These are phyloP conservation scores for Auriculariales sp. DNA, from an alignment of 768 basidiomycete species.

Conservation along the genomic window DNA sequence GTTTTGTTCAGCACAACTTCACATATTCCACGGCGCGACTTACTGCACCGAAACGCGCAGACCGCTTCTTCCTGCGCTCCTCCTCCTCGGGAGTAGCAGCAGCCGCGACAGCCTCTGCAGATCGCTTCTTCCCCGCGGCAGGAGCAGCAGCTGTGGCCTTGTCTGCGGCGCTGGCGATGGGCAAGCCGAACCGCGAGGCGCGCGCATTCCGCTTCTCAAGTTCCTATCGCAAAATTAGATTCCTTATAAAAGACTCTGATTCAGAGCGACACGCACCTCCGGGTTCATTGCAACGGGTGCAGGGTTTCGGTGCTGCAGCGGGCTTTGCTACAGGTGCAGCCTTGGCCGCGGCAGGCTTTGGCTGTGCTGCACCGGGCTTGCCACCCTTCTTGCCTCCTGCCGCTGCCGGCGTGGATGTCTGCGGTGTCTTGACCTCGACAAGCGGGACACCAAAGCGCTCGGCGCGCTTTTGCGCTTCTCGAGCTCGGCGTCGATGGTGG, in stretches of 20 bases:
- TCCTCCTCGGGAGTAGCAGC: conserved; percentile 45
- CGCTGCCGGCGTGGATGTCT: conserved; percentile 12
- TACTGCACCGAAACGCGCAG: conserved; percentile 57
- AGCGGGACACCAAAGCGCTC: conserved; percentile 59
- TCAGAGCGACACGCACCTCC: conserved; percentile 13
- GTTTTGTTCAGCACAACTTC: no score
- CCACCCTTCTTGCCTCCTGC: no score
- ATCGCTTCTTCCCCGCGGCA: conserved; percentile 15
- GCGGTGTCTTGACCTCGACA: conserved; percentile 25
- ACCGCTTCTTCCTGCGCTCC: conserved; percentile 44
- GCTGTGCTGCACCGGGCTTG: conserved; percentile 17
- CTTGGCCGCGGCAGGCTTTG: conserved; percentile 15
- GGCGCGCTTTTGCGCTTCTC: conserved; percentile 28
- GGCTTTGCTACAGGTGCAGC: neutral
- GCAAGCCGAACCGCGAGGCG: conserved; percentile 38
- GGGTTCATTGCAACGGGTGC: conserved; percentile 2
- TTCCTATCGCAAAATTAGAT: conserved; percentile 20
- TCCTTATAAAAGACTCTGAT: neutral
- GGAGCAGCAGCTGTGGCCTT: conserved; percentile 16
- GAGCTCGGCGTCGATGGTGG: conserved; percentile 5
- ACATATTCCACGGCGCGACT: no score
- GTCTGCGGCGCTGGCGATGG: conserved; percentile 2
- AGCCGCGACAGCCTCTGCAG: conserved; percentile 16
- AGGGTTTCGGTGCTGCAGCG: conserved; percentile 10
- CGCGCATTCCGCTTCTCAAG: conserved; percentile 35